phyloP scores from a whole-genome alignment of 345 rosid species.

The Rhizophora mangle region DNA sequence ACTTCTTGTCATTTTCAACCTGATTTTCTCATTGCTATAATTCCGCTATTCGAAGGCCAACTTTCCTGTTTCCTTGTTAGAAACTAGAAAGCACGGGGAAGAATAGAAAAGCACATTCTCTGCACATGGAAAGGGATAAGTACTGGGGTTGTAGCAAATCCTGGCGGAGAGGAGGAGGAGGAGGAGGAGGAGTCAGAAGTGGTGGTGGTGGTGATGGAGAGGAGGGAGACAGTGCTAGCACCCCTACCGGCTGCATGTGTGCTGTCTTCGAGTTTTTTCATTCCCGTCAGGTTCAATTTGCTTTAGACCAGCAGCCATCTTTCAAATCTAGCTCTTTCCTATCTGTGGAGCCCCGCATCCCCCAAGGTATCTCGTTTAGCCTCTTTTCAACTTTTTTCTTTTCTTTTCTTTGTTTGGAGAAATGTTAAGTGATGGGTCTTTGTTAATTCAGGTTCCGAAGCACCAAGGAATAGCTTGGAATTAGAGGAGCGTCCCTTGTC shows the following conservation, averaged over 20 bases:
- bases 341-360: slow-evolving; percentile 17
- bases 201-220: neutral
- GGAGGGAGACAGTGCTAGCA: slow-evolving; percentile 6
- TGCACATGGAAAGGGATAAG: slow-evolving; percentile 58
- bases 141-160: slow-evolving; percentile 38
- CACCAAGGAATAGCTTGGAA: slow-evolving; percentile 87
- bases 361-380: slow-evolving; percentile 42
- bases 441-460: slow-evolving; percentile 52
- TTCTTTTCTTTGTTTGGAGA: neutral
- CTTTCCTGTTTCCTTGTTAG: too few relatives aligned
- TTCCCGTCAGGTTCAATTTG: slow-evolving; percentile 54
- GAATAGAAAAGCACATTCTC: neutral
- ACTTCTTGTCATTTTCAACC: slow-evolving; percentile 26
- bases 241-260: slow-evolving; percentile 66
- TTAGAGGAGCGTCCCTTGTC: slow-evolving; percentile 44
- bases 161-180: slow-evolving; percentile 31
- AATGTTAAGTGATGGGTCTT: neutral
- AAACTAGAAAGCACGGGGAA: too few relatives aligned
- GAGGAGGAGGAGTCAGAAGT: slow-evolving; percentile 4
- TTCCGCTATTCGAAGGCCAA: too few relatives aligned
- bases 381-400: neutral
- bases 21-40: slow-evolving; percentile 1
- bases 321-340: slow-evolving; percentile 35
- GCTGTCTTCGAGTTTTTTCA: slow-evolving; percentile 74
- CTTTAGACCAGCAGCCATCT: slow-evolving; percentile 42